Percentiles rank a stretch among this genome's conserved stretches.
These are phyloP conservation scores for Fraxinus angustifolia DNA, from an alignment of 305 asterid species.

Conservation along the genomic window DNA sequence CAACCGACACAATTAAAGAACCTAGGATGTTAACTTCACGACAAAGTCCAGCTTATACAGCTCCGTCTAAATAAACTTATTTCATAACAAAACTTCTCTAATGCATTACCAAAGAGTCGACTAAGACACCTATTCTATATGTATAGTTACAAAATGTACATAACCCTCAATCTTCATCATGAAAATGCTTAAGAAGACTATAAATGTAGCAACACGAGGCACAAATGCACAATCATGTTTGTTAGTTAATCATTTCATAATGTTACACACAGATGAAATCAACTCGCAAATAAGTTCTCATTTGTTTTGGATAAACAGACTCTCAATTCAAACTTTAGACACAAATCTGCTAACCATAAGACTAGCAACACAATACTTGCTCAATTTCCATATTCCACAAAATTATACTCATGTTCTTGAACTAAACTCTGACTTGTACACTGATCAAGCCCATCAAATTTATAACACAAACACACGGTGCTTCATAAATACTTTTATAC, in stretches of 20 bases:
- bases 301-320: neutral
- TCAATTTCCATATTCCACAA: neutral
- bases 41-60: neutral
- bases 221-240: neutral
- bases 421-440: neutral
- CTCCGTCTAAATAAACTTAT: neutral
- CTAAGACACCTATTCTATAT: neutral
- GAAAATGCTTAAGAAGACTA: neutral
- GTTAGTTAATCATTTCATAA: neutral
- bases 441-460: neutral
- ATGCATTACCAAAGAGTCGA: neutral
- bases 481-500: neutral
- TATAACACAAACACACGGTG: neutral
- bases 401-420: neutral
- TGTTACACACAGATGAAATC: neutral
- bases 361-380: neutral
- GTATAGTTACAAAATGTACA: neutral
- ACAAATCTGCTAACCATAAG: neutral
- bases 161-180: neutral
- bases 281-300: neutral
- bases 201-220: neutral
- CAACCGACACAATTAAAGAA: neutral
- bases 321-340: neutral
- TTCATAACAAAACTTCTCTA: neutral
- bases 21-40: neutral